phyloP scores from a whole-genome alignment of 768 basidiomycete genomes.

The Auricularia heimuer region DNA sequence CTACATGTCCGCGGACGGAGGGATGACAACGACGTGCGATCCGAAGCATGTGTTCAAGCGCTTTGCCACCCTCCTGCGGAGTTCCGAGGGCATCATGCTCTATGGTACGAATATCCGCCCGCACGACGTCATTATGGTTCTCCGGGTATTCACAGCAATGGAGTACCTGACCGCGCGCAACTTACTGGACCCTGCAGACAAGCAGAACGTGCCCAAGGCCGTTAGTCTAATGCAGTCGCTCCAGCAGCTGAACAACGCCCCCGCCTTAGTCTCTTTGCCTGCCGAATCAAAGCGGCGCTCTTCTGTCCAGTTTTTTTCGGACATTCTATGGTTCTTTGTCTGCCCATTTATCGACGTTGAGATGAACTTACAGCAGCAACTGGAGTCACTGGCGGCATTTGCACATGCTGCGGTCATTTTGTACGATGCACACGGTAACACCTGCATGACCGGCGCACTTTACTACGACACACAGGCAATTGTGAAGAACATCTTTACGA shows the following conservation, averaged over 20 bases:
- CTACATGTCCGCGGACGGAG: not conserved
- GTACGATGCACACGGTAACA: constrained; percentile 7
- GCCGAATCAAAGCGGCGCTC: not conserved
- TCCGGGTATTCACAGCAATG: not conserved
- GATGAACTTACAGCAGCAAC: not conserved
- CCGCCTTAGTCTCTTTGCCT: not conserved
- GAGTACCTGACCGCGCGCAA: not conserved
- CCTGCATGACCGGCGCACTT: constrained; percentile 21
- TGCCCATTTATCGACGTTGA: not conserved
- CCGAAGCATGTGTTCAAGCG: not conserved
- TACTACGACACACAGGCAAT: constrained; percentile 23
- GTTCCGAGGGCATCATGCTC: not conserved
- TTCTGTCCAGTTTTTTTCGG: not conserved
- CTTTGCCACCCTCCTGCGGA: not conserved
- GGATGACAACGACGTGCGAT: not conserved
- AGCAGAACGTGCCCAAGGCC: not conserved
- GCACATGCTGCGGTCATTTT: not conserved
- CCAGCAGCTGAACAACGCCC: not conserved
- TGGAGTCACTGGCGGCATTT: not conserved
- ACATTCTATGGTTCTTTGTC: not conserved
- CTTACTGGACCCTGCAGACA: not conserved
- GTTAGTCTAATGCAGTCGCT: not conserved
- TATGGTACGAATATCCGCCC: not conserved
- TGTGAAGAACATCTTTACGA: constrained; percentile 18
- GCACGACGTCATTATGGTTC: not conserved